Evolutionary conservation across 306 rosid species (phyloP).

Genomic region (Astragalus membranaceus): DNA sequence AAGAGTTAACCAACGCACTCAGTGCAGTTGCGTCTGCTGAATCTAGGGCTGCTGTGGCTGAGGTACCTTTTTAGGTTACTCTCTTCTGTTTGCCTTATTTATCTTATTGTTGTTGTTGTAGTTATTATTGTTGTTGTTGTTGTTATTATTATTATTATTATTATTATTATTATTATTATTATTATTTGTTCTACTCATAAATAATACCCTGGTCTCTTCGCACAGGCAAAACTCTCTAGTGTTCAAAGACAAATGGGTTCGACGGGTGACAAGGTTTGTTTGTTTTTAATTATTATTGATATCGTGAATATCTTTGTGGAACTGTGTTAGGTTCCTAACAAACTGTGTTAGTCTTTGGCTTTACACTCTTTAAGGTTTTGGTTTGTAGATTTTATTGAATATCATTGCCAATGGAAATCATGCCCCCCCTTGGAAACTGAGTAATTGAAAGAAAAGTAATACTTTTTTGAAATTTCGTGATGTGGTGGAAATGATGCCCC

Average conservation of each 20-base stretch:
- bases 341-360: too few species aligned
- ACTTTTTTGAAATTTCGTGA: too few species aligned
- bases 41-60: conserved; percentile 77
- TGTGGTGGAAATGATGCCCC: too few species aligned
- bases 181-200: neutral
- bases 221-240: conserved; percentile 60
- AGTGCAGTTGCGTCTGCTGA: conserved; percentile 72
- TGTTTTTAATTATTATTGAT: neutral
- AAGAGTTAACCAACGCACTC: conserved; percentile 66
- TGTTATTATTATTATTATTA: neutral
- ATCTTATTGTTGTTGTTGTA: neutral
- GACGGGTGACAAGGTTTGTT: conserved; percentile 44
- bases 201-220: neutral
- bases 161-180: neutral
- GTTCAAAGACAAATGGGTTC: conserved; percentile 55
- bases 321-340: too few species aligned
- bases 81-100: neutral
- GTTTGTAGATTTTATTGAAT: too few species aligned
- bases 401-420: too few species aligned
- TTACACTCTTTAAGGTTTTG: too few species aligned
- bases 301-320: neutral
- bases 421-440: too few species aligned
- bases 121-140: neutral
- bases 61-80: conserved; percentile 36
- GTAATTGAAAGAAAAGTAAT: too few species aligned